Conservation (phyloP, 768 basidiomycete species). For the Termitomyces sp. region DNA sequence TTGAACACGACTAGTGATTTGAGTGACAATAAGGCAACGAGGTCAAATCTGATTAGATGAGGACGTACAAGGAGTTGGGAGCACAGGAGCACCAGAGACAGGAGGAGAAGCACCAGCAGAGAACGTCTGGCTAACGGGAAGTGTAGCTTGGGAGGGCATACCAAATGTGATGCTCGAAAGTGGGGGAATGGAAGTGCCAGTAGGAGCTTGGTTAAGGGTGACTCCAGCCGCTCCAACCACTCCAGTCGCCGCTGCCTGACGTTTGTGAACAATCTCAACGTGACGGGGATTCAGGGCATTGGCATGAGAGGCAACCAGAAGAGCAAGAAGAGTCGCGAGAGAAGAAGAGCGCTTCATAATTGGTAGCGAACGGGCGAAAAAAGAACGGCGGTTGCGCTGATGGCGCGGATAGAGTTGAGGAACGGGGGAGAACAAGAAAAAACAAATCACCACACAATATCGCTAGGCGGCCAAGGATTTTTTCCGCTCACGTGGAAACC, state of each 20-base stretch:
- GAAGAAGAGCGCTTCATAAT: conserved; percentile 13
- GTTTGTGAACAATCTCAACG: conserved; percentile 29
- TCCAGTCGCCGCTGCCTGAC: conserved; percentile 23
- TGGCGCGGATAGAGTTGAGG: conserved; percentile 4
- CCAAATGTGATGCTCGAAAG: conserved; percentile 56
- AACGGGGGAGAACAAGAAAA: conserved; percentile 3
- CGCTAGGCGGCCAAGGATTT: not conserved
- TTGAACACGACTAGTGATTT: conserved; percentile 20
- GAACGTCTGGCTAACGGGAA: conserved; percentile 47
- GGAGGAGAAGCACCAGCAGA: conserved; percentile 57
- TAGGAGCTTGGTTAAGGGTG: conserved; percentile 44
- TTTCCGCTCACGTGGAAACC: not conserved
- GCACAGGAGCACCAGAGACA: conserved; percentile 55
- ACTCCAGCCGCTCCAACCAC: conserved; percentile 15
- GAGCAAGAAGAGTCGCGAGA: conserved; percentile 10
- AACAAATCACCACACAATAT: not conserved
- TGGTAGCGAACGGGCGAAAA: conserved; percentile 11
- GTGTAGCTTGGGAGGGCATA: conserved; percentile 50
- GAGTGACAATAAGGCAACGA: not conserved
- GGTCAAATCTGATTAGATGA: conserved; percentile 1
- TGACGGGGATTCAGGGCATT: conserved; percentile 18
- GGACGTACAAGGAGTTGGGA: conserved; percentile 60
- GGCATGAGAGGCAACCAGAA: conserved; percentile 18
- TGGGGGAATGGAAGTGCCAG: conserved; percentile 49
- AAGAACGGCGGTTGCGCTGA: conserved; percentile 12